These are phyloP conservation scores for Rhizoclosmatium sp. DNA, from an alignment of 192 early-diverging fungal genomes.

Conservation along the genomic window DNA sequence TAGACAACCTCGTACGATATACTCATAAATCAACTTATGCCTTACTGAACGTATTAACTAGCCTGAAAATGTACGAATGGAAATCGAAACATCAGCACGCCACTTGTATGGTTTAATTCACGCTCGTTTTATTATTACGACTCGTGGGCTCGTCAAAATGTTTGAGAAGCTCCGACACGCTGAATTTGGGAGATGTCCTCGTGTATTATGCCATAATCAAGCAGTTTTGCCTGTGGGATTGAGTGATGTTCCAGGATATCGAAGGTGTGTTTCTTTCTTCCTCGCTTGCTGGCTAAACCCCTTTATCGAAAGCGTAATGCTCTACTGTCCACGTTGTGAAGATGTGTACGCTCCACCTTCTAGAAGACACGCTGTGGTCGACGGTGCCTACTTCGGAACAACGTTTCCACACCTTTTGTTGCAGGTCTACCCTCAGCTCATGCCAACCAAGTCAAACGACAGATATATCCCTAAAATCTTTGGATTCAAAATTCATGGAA, in stretches of 20 bases:
- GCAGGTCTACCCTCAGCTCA: constrained; percentile 84
- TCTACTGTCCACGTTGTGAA: constrained; percentile 96
- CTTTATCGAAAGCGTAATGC: constrained; percentile 80
- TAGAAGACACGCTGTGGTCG: constrained; percentile 82
- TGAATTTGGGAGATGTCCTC: constrained; percentile 91
- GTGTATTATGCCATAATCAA: constrained; percentile 90
- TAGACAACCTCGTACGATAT: constrained; percentile 15
- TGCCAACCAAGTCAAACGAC: constrained; percentile 78
- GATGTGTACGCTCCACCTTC: constrained; percentile 96
- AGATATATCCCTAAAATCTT: constrained; percentile 97
- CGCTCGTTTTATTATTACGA: constrained; percentile 93
- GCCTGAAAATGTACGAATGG: constrained; percentile 76
- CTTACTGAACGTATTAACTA: neutral
- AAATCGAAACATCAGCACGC: constrained; percentile 87
- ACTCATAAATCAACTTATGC: neutral
- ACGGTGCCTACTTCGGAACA: constrained; percentile 97
- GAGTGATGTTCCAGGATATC: constrained; percentile 77
- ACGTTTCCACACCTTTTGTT: constrained; percentile 96
- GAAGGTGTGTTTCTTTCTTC: neutral
- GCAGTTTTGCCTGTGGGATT: constrained; percentile 74
- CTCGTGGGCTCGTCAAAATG: constrained; percentile 93
- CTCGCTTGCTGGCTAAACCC: neutral
- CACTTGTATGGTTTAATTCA: constrained; percentile 99
- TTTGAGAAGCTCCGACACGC: constrained; percentile 93
- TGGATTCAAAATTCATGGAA: constrained; percentile 93